Conservation (phyloP, 192 early-diverging fungal genomes). For the Coemansia sp. region DNA sequence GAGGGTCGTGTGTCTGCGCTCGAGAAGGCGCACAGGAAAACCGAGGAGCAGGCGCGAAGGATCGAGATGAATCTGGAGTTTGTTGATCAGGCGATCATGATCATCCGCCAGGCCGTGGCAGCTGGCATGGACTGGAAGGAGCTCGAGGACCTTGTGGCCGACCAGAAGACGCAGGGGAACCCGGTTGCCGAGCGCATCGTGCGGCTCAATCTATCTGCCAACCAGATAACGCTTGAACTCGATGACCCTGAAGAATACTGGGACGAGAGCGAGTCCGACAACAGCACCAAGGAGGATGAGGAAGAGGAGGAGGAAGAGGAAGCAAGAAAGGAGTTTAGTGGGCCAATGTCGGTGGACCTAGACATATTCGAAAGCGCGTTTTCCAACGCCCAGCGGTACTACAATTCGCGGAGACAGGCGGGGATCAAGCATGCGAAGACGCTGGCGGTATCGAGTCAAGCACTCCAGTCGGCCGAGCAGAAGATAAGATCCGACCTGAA, state of each 20-base stretch:
- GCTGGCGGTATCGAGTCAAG: conserved; percentile 77
- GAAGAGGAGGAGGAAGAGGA: conserved; percentile 55
- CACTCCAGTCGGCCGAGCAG: conserved; percentile 85
- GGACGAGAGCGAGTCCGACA: conserved; percentile 58
- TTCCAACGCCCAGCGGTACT: conserved; percentile 88
- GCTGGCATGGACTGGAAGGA: conserved; percentile 97
- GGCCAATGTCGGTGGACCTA: conserved; percentile 67
- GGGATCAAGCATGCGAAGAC: conserved; percentile 91
- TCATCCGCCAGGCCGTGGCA: conserved; percentile 85
- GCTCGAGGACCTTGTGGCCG: conserved; percentile 80
- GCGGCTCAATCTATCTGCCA: conserved; percentile 72
- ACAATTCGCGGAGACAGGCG: conserved; percentile 80
- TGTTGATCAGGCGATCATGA: conserved; percentile 85
- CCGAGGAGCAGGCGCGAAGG: conserved; percentile 73
- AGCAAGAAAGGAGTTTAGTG: conserved; percentile 31
- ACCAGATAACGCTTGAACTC: conserved; percentile 75
- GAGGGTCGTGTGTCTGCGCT: conserved; percentile 75
- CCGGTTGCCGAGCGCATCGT: conserved; percentile 79
- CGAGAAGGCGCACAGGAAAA: conserved; percentile 67
- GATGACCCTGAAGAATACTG: conserved; percentile 53
- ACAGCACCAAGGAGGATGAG: conserved; percentile 28
- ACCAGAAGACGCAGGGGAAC: conserved; percentile 77
- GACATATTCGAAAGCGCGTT: conserved; percentile 88
- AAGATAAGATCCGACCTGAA: conserved; percentile 85
- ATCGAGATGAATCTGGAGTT: conserved; percentile 82